These are phyloP conservation scores for Globisporangium polare DNA, from an alignment of 352 stramenopile genomes.

Conservation along the genomic window DNA sequence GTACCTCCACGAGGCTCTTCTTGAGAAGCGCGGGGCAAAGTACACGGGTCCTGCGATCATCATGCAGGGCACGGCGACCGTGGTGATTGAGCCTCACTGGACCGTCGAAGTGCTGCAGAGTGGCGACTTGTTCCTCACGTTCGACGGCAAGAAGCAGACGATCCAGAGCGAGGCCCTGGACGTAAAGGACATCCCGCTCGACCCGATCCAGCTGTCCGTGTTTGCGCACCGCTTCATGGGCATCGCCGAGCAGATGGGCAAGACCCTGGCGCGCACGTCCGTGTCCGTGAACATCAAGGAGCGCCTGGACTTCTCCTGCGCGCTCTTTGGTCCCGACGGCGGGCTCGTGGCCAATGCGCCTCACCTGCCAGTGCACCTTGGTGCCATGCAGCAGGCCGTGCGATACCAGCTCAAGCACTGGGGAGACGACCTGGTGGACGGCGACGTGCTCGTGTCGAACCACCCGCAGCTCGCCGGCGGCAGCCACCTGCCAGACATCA, in stretches of 20 bases:
- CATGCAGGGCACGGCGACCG: conserved; percentile 97
- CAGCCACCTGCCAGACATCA: conserved; percentile 98
- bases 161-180: conserved; percentile 24
- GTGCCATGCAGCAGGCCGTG: conserved; percentile 98
- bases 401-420: conserved; percentile 91
- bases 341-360: conserved; percentile 99
- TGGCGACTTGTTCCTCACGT: conserved; percentile 94
- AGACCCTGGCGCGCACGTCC: conserved; percentile 94
- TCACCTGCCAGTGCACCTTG: conserved; percentile 98
- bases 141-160: conserved; percentile 29
- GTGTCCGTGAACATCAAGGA: conserved; percentile 99
- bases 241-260: conserved; percentile 99
- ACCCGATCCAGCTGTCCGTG: conserved; percentile 96
- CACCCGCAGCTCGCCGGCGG: conserved; percentile 98
- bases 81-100: conserved; percentile 97
- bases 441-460: conserved; percentile 99
- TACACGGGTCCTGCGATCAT: conserved; percentile 94
- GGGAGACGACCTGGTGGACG: conserved; percentile 90
- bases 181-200: conserved; percentile 49
- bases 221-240: conserved; percentile 99
- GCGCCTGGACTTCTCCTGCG: conserved; percentile 98
- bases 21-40: conserved; percentile 60
- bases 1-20: conserved; percentile 91
- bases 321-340: conserved; percentile 96
- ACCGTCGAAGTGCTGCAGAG: conserved; percentile 89